These are phyloP conservation scores for Psidium friedrichsthalianum DNA, from an alignment of 345 rosid species.

Conservation along the genomic window DNA sequence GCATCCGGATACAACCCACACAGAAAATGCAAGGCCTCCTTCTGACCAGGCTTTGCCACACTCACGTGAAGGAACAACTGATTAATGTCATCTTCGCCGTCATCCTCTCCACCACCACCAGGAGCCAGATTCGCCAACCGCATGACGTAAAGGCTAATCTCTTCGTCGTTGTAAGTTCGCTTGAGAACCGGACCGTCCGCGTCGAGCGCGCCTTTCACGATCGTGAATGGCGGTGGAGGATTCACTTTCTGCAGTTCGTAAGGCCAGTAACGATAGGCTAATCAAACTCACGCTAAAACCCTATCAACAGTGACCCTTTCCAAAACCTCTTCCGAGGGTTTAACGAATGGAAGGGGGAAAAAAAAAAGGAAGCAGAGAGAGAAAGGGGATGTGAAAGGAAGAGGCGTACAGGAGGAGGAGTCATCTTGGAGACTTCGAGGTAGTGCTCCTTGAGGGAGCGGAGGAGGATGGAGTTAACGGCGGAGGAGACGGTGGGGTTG, in stretches of 20 bases:
- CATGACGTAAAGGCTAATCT: constrained; percentile 59
- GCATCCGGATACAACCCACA: constrained; percentile 96
- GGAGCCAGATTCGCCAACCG: constrained; percentile 35
- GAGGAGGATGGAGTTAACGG: constrained; percentile 62
- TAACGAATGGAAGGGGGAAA: not conserved
- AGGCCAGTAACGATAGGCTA: not conserved
- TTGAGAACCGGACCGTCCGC: constrained; percentile 58
- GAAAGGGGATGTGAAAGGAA: not conserved
- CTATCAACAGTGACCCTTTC: not conserved
- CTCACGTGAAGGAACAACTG: constrained; percentile 82
- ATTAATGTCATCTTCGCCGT: constrained; percentile 51
- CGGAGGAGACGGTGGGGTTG: constrained; percentile 22
- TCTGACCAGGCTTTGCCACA: constrained; percentile 63
- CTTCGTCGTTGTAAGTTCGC: constrained; percentile 53
- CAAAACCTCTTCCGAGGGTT: not conserved
- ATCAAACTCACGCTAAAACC: not conserved
- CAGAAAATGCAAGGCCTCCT: constrained; percentile 59
- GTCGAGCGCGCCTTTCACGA: constrained; percentile 67
- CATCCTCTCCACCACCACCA: constrained; percentile 29
- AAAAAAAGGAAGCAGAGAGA: not conserved
- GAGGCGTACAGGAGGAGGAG: constrained; percentile 73
- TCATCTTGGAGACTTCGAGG: constrained; percentile 74
- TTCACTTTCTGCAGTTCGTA: constrained; percentile 51
- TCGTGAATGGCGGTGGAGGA: constrained; percentile 62
- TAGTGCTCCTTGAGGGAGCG: constrained; percentile 96